Base-by-base conservation (phyloP, 305 asterid species). In the Lippia alba region DNA sequence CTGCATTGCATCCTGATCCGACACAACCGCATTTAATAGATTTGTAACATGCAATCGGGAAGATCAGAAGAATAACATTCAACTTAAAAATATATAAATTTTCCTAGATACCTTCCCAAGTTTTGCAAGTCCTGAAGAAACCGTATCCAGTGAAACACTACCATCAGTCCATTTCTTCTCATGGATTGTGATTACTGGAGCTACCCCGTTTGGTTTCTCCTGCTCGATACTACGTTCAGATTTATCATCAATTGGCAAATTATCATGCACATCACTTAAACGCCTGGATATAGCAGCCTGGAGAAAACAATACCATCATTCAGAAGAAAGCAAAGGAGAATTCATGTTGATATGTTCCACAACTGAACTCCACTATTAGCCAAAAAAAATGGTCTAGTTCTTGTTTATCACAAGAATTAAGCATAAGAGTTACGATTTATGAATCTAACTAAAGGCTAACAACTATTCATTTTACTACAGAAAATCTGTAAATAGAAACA, bases 161-260 rank as follows among this genome's bases (percentile, higher is more conserved):
- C 99, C 99, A 77, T 92, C 96, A 8, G 97, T 95, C 99, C 98
- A 95, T 78, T 90, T 95, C 94, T 89, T 95, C 73, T 92, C 99
- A 70, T 92, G 97, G 66, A 95, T 85, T n/a, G 97, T 87, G 72
- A 95, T 92, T 20, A 90, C 96, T 2, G 97, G 94, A 66, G 94
- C 91, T 57, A 51, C 76, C 41, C 66, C 81, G 19, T 51, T 81
- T 18, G 76, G 64, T 70, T 84, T 88, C 69, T 81, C 91, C 11
- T 68, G 10, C 16, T 48, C 81, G 0, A 36, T 45, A 12, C 64
- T 67, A 64, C 75, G 76, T 62, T 78, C 94, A 34, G 78, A 66
- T 68, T 80, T 84, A 11, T 80, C 88, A 49, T 81, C 81, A 36
- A 55, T 75, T 17, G 78, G 69, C 14, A 72, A 48, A 62, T 84